A percentile compares a stretch with the other conserved stretches of the same genome.
Evolutionary conservation across 129 eudicot species (phyloP).

Genomic region (Flaveria trinervia): DNA sequence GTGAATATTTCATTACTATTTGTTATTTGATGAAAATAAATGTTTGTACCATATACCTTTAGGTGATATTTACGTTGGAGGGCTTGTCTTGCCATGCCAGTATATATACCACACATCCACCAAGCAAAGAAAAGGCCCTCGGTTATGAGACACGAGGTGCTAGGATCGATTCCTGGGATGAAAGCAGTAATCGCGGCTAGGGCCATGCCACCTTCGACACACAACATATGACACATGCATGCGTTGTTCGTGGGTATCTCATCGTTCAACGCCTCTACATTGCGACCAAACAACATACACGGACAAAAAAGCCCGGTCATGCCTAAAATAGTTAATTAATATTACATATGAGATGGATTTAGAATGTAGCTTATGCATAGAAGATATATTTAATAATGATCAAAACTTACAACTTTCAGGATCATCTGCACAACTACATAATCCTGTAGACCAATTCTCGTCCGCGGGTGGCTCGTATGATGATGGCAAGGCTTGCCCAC

Average conservation of each 20-base stretch:
- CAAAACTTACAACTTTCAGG: conserved; percentile 71
- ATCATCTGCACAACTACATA: conserved; percentile 80
- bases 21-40: background rate
- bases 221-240: conserved; percentile 72
- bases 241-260: conserved; percentile 54
- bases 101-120: conserved; percentile 93
- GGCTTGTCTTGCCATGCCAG: conserved; percentile 72
- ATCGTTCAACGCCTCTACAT: conserved; percentile 56
- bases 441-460: conserved; percentile 84
- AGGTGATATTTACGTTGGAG: conserved; percentile 83
- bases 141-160: conserved; percentile 57
- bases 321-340: conserved; percentile 39
- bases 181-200: conserved; percentile 59
- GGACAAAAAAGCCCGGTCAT: conserved; percentile 81
- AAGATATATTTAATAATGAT: background rate
- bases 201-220: conserved; percentile 81
- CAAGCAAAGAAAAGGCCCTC: conserved; percentile 83
- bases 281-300: conserved; percentile 79
- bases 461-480: conserved; percentile 68
- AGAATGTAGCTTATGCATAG: background rate
- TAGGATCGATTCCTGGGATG: conserved; percentile 64
- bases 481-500: conserved; percentile 79
- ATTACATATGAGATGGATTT: background rate
- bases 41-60: conserved; percentile 39
- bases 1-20: background rate